Evolutionary conservation across 306 rosid species (phyloP).

Genomic region (Calophaca sinica): DNA sequence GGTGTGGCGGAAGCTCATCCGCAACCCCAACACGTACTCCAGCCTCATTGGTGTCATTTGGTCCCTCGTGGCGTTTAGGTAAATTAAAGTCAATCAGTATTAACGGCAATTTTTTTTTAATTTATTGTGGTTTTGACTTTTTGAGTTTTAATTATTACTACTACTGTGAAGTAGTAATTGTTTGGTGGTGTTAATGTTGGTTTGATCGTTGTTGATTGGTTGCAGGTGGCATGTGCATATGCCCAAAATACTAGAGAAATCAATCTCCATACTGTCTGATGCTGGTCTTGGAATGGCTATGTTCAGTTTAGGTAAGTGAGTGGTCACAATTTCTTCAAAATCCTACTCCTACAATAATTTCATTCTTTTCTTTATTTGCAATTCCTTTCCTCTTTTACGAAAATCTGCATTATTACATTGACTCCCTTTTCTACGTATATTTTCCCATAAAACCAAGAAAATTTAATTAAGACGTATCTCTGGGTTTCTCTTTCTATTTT

Average conservation of each 20-base stretch:
- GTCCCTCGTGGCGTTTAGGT: slow-evolving; percentile 91
- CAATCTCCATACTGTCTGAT: slow-evolving; percentile 96
- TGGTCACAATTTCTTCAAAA: slow-evolving; percentile 41
- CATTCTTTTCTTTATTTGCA: slow-evolving; percentile 24
- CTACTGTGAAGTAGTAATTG: background rate
- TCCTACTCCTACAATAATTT: slow-evolving; percentile 39
- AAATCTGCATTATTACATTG: background rate
- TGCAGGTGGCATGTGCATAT: slow-evolving; percentile 86
- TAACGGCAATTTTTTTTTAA: background rate
- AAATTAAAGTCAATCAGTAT: slow-evolving; percentile 40
- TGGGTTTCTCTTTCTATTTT: background rate
- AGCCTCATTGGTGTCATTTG: slow-evolving; percentile 93
- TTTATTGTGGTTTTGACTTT: slow-evolving; percentile 38
- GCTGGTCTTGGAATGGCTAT: slow-evolving; percentile 99
- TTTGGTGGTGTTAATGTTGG: background rate
- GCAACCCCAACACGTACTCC: slow-evolving; percentile 96
- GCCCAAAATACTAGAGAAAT: slow-evolving; percentile 79
- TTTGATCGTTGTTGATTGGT: background rate
- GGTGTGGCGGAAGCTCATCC: slow-evolving; percentile 99
- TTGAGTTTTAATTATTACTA: background rate
- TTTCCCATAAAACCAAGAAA: background rate
- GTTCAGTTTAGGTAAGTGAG: slow-evolving; percentile 99
- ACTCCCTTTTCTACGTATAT: slow-evolving; percentile 25
- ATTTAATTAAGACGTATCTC: too few species aligned
- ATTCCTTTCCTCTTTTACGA: slow-evolving; percentile 34